phyloP scores from a whole-genome alignment of 192 early-diverging fungal species.

The Backusella liffmaniae region DNA sequence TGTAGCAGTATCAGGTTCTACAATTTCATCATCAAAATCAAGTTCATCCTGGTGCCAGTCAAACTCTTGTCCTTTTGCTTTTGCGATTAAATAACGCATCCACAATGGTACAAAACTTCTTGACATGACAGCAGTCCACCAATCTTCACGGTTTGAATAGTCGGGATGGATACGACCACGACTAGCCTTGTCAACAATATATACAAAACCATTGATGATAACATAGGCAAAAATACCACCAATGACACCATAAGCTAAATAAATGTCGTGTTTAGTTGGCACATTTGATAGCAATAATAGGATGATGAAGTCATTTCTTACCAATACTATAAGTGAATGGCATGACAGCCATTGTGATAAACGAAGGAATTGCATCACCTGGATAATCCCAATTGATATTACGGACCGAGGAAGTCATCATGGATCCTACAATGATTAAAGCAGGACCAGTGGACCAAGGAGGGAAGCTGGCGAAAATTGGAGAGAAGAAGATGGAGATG shows the following conservation, averaged over 20 bases:
- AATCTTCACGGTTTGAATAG: constrained; percentile 27
- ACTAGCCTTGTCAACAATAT: constrained; percentile 52
- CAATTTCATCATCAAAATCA: background rate
- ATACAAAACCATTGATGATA: constrained; percentile 62
- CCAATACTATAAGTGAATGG: constrained; percentile 67
- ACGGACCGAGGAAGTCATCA: constrained; percentile 72
- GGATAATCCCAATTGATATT: constrained; percentile 80
- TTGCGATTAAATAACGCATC: constrained; percentile 22
- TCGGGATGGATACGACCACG: constrained; percentile 49
- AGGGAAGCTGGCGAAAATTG: constrained; percentile 81
- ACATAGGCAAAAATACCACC: constrained; percentile 68
- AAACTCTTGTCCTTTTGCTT: constrained; percentile 15
- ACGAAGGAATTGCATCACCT: constrained; percentile 75
- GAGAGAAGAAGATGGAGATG: constrained; percentile 77
- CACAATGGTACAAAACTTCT: constrained; percentile 18
- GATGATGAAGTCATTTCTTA: background rate
- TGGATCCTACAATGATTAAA: constrained; percentile 71
- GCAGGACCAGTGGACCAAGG: constrained; percentile 85
- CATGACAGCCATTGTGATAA: constrained; percentile 73
- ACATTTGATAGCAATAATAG: background rate
- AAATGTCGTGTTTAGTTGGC: background rate
- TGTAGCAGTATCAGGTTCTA: background rate
- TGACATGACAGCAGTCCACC: constrained; percentile 26
- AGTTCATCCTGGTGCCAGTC: constrained; percentile 13
- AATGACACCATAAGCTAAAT: constrained; percentile 54